Conservation (phyloP, 1,284 basidiomycete genomes). For the Apiotrichum gracile region DNA sequence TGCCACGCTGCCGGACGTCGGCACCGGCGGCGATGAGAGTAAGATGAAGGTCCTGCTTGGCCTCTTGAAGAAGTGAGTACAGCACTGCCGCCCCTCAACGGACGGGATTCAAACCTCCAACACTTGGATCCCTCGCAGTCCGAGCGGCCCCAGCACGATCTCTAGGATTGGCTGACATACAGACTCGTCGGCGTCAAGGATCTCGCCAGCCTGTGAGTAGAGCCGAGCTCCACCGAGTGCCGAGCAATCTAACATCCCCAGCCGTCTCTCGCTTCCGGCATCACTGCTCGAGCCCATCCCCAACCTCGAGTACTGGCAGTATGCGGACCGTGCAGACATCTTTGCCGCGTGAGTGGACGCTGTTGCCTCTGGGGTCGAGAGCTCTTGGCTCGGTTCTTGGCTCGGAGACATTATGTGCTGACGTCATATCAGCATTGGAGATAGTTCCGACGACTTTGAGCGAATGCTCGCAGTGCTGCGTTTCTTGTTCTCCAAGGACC, state of each 20-base stretch:
- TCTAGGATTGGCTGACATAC: constrained; percentile 1
- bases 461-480: constrained; percentile 86
- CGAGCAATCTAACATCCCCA: too few species aligned
- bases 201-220: constrained; percentile 73
- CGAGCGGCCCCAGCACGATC: too few species aligned
- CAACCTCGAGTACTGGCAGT: constrained; percentile 94
- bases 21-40: constrained; percentile 71
- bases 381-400: not conserved
- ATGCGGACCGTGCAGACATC: constrained; percentile 85
- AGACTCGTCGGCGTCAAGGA: constrained; percentile 66
- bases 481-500: constrained; percentile 88
- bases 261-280: constrained; percentile 81
- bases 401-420: not conserved
- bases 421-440: constrained; percentile 64
- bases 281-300: constrained; percentile 85
- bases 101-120: too few species aligned
- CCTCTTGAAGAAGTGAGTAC: constrained; percentile 73
- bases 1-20: constrained; percentile 63
- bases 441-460: constrained; percentile 81
- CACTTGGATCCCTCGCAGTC: too few species aligned
- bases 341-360: constrained; percentile 67
- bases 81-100: too few species aligned
- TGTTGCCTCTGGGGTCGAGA: too few species aligned
- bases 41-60: constrained; percentile 86
- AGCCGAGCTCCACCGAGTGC: not conserved